Percentiles rank a stretch among this genome's conserved stretches.
Conservation (phyloP, 2,329 filamentous ascomycete species). For the Scytalidium sp. region DNA sequence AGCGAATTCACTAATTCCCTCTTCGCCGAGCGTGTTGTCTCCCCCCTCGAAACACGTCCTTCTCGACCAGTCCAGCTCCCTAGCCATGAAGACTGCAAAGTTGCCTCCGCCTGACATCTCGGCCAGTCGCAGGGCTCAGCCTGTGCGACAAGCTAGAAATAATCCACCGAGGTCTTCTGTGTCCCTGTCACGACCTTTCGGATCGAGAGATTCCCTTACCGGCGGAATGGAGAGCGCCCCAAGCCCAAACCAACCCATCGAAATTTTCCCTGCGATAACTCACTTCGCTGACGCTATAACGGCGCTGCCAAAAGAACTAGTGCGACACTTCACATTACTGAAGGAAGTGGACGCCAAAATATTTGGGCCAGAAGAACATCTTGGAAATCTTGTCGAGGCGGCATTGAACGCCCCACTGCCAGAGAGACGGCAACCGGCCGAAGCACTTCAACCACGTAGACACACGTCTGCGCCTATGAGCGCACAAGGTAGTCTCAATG, state of each 20-base stretch:
- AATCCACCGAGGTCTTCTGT: constrained; percentile 58
- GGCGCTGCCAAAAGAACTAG: constrained; percentile 89
- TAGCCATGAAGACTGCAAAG: constrained; percentile 31
- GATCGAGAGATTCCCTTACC: constrained; percentile 40
- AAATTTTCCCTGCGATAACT: constrained; percentile 64
- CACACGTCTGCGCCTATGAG: constrained; percentile 22
- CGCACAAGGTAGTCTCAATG: constrained; percentile 25
- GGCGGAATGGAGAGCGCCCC: constrained; percentile 46
- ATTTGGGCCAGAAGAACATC: constrained; percentile 78
- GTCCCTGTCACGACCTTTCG: constrained; percentile 40
- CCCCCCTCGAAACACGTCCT: constrained; percentile 9
- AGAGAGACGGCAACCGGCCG: constrained; percentile 37
- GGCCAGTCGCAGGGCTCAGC: constrained; percentile 59
- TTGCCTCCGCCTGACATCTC: constrained; percentile 21
- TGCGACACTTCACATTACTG: constrained; percentile 90
- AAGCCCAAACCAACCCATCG: constrained; percentile 56
- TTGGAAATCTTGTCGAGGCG: constrained; percentile 71
- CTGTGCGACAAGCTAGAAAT: constrained; percentile 61
- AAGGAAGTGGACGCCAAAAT: constrained; percentile 99
- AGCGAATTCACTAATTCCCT: constrained; percentile 8
- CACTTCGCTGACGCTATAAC: constrained; percentile 90
- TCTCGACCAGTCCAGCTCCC: constrained; percentile 13
- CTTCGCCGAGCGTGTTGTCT: constrained; percentile 19
- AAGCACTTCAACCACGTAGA: constrained; percentile 21
- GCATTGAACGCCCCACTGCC: constrained; percentile 52